Base-by-base conservation (phyloP, 345 rosid species). In the Psidium guajava region DNA sequence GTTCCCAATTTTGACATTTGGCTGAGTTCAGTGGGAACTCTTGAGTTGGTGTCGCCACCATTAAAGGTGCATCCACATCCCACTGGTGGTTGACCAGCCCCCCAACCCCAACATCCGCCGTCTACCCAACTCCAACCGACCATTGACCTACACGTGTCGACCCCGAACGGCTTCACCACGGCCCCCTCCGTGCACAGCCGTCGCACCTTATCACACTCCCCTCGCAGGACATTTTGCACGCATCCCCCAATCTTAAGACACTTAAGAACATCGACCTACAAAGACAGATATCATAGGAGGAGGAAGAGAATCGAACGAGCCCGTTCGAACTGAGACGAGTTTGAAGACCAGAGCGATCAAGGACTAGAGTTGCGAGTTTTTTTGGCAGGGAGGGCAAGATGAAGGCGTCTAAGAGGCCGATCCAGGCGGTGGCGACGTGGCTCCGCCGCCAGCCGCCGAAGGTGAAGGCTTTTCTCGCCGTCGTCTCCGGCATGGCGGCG, bases 391-490 rank as follows among this genome's bases (percentile, higher is more conserved):
- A 18, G 77, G 59, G 47, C 22, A 4, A 36, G 28, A 82, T 69
- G 87, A 86, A 69, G 85, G 42, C 85, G 44, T 4, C 89, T 86
- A 87, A 86, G 90, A 93, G 90, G 86, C 93, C 95, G 88, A 93
- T 96, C 88, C 92, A 91, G 88, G 92, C 91, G 82, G 87, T 94
- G 85, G 86, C 93, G 83, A 87, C 93, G 87, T 95, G 99, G 99
- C 92, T 94, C 53, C 92, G 98, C 24, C 94, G 95, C 89, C 98
- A 95, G 88, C 98, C 98, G n/a, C 94, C 97, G 12, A 95, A 94
- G 90, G 91, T 95, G 80, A 95, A 93, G 91, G 94, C 91, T n/a
- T 90, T 94, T 86, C 89, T 94, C 59, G 95, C 93, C 20, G 92
- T 92, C 86, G 86, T 93, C 2, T 87, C 93, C n/a, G 98, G 91